Evolutionary conservation across 805 yeast species (phyloP), one percentile per base, ranked within the genome.

Genomic region (Teunomyces tritomae): DNA sequence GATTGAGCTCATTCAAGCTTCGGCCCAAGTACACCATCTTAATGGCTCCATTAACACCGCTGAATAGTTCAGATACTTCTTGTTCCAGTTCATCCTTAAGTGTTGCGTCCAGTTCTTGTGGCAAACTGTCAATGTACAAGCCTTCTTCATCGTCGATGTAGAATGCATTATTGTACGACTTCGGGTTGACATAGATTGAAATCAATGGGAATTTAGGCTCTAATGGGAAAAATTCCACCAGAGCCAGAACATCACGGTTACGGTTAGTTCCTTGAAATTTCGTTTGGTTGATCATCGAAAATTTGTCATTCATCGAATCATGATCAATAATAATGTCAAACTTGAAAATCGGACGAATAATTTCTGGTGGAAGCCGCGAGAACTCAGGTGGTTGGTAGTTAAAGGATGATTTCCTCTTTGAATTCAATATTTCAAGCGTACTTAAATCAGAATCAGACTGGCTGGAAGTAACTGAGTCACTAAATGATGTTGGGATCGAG

Each of bases 1-100:
- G 28, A 47, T 76, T 74, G 76, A 83, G 78, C 54, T 81, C 87
- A 54, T 74, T 77, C 44, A 82, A 55, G 7, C 79, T 67, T 46
- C 74, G 73, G 8, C 83, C 84, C 29, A 77, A 55, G 36, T 61
- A 63, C 9, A 61, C 51, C 52, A 58, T 55, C 39, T 65, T 64
- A n/a, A 54, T 46, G 10, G 35, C n/a, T 17, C 44, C 43, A 4
- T 11, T 10, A 5, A 40, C 24, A 14, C 17, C 32, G 26, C 14
- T 17, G 34, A 43, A 30, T 34, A 43, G 32, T 5, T 20, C 30
- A 20, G 24, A 35, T n/a, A n/a, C 40, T 34, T 33, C 39, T 13
- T n/a, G 5, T 3, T 7, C 10, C 43, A 5, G 34, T 16, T 9
- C 34, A 11, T 16, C 17, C 27, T 11, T 13, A 9, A 24, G 9